Base-by-base conservation (phyloP, 768 basidiomycete species). In the Mycena maculata region DNA sequence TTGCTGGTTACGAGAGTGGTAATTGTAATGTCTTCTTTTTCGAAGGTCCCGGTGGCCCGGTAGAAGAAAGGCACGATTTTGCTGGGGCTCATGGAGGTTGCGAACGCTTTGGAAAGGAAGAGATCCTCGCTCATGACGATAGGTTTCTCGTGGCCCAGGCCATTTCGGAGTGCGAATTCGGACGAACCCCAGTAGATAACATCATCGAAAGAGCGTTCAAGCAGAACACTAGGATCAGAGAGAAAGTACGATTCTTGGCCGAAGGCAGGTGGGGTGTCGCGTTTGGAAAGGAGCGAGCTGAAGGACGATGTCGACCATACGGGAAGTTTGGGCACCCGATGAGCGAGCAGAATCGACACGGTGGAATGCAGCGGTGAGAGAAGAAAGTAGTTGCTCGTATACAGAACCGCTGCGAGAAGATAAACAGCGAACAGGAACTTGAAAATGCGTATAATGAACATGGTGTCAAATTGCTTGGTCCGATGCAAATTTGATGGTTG, bases 1-100 rank as follows among this genome's bases (percentile, higher is more conserved):
- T 92, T 91, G 73, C 86, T 88, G 3, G 94, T 95, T 38, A 95
- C 90, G 33, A 95, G 84, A 0, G 94, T 96, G 1, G 94, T 92
- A 60, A 96, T 88, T 2, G 94, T 95, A 56, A 96, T 88, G 67
- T 94, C 93, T 39, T 90, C 85, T 31, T 78, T 71, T 52, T 88
- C 83, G 67, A 90, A 85, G 13, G 73, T 70, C 3, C 84, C 86
- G 13, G 83, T 82, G 3, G 91, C 92, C 56, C 87, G 86, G 75
- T 92, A 93, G 77, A 91, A 94, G 80, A 90, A 96, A 0, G 94
- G 94, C 23, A 93, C 84, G 59, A 94, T 87, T 69, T 88, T 88
- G 73, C 86, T 90, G 1, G 94, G 93, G 39, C 86, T 86, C 86
- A 92, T 87, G 23, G 88, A 87, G 60, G 82, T 83, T 4, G 90